Base-by-base conservation (phyloP, 2,329 filamentous ascomycete genomes). In the Colletotrichum lini region DNA sequence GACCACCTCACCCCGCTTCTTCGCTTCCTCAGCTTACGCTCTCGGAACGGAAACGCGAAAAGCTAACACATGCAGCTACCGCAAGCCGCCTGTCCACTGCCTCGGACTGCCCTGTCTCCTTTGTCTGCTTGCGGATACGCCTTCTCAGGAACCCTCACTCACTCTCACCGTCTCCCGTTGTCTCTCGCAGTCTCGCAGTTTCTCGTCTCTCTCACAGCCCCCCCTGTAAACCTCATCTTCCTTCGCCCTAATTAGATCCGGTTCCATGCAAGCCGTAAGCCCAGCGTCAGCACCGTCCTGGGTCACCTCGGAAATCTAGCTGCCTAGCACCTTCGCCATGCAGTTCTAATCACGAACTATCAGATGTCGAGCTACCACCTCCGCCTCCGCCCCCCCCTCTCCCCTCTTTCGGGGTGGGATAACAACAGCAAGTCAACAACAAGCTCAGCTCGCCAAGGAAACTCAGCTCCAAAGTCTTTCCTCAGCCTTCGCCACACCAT, bases 191-290 rank as follows among this genome's bases (percentile, higher is more conserved):
- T 30, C 26, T 30, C 26, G 26, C 26, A 6, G 26, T 5, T 30
- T 30, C 26, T 30, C 26, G 26, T 30, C 26, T 38, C 15, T 30
- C 54, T 18, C 63, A 35, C 44, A 38, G 30, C 30, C 30, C 62
- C 56, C 62, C 54, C 3, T 47, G 1, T 18, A 40, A 21, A 44
- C 23, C 62, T 56, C 67, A 38, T 23, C 67, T 57, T 70, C 62
- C 67, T 54, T 66, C 44, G 47, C 58, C 65, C 54, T 47, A 45
- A 68, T 59, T 64, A 64, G 68, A 64, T 59, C 35, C 57, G 44
- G 50, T 9, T 42, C 42, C n/a, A 62, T 68, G 68, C 65, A 71
- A 53, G 52, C 68, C 68, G 58, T 71, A 71, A 71, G 68, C 68
- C 38, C 68, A 53, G 26, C 57, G 38, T 63, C 65, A 56, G 65